Evolutionary conservation across 495 filamentous ascomycete genomes (phyloP).

Genomic region (Hypoxylon perforatum): DNA sequence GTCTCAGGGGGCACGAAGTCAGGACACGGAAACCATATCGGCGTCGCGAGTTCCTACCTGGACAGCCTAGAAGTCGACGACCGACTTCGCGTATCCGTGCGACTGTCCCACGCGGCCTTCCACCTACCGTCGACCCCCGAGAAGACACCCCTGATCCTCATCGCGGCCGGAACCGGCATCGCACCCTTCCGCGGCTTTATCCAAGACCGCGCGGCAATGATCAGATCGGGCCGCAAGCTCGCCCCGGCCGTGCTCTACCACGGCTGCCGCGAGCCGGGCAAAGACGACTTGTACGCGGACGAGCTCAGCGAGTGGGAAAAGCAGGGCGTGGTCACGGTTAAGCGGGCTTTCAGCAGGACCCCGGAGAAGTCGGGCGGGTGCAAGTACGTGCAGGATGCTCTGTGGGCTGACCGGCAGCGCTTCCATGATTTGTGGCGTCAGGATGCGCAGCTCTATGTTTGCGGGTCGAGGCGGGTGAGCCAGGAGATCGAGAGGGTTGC

Average conservation of each 20-base stretch:
- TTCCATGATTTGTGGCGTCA: constrained; percentile 58
- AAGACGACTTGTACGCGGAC: constrained; percentile 64
- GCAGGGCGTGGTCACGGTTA: constrained; percentile 63
- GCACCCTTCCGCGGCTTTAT: constrained; percentile 74
- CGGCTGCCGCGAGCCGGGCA: constrained; percentile 64
- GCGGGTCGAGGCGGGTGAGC: constrained; percentile 56
- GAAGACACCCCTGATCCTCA: constrained; percentile 69
- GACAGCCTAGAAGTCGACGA: constrained; percentile 57
- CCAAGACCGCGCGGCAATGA: constrained; percentile 67
- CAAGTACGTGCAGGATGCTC: constrained; percentile 68
- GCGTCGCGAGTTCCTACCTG: constrained; percentile 66
- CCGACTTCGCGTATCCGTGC: constrained; percentile 61
- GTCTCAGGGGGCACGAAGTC: constrained; percentile 51
- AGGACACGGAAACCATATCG: constrained; percentile 53
- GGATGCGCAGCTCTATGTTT: constrained; percentile 70
- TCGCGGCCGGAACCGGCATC: constrained; percentile 63
- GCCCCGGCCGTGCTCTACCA: constrained; percentile 62
- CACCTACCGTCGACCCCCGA: constrained; percentile 66
- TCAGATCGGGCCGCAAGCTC: constrained; percentile 54
- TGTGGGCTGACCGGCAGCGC: constrained; percentile 64
- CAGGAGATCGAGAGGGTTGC: constrained; percentile 55
- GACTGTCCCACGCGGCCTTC: constrained; percentile 70
- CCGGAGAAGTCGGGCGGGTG: constrained; percentile 37
- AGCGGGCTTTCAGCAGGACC: constrained; percentile 57
- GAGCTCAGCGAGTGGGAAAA: constrained; percentile 65